phyloP scores from a whole-genome alignment of 441 rosid species.

The Erodium texanum region DNA sequence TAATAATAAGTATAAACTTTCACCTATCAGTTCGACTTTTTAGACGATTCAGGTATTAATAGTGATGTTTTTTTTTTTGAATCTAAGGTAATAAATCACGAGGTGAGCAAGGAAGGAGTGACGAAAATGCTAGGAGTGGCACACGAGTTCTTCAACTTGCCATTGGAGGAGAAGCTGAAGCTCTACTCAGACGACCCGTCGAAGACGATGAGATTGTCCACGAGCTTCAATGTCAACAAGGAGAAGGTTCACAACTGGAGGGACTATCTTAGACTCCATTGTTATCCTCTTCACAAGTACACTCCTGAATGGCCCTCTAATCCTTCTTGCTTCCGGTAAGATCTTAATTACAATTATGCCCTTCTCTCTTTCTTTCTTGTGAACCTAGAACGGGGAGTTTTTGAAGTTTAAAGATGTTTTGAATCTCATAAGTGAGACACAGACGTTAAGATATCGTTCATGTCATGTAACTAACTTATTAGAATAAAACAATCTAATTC shows the following conservation, averaged over 20 bases:
- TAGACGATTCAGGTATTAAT: too few species aligned
- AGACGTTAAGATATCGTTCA: too few species aligned
- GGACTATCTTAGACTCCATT: conserved; percentile 60
- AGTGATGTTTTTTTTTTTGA: too few species aligned
- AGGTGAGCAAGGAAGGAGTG: conserved; percentile 27
- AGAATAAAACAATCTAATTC: too few species aligned
- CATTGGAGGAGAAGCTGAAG: conserved; percentile 60
- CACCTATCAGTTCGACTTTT: background rate
- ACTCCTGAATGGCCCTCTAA: conserved; percentile 55
- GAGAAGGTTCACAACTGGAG: conserved; percentile 66
- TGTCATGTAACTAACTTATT: too few species aligned
- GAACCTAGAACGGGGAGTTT: too few species aligned
- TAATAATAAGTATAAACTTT: too few species aligned
- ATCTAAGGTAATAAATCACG: conserved; percentile 47
- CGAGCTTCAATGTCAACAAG: conserved; percentile 55
- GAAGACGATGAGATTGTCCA: conserved; percentile 52
- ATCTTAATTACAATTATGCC: too few species aligned
- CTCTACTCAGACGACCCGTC: conserved; percentile 55
- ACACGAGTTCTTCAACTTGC: conserved; percentile 38
- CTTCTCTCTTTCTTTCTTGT: too few species aligned
- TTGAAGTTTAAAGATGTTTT: too few species aligned
- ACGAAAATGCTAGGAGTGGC: conserved; percentile 34
- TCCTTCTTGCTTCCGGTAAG: conserved; percentile 54
- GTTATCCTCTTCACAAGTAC: conserved; percentile 51
- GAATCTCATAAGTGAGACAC: too few species aligned